Conservation (phyloP, 2,329 filamentous ascomycete species). For the Tolypocladium cylindrosporum region DNA sequence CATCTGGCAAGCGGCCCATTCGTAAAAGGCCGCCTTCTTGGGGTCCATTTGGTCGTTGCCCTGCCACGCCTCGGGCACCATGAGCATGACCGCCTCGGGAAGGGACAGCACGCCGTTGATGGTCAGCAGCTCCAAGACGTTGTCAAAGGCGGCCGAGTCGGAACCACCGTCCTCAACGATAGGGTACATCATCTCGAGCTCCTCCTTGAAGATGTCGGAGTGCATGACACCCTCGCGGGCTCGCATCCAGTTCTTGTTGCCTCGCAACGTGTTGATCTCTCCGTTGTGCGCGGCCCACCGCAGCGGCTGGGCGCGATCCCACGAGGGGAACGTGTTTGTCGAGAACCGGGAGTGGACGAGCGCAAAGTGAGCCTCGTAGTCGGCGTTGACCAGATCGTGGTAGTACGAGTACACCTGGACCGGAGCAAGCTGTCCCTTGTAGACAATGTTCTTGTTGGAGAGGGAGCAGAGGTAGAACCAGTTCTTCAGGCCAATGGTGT, state of each 20-base stretch:
- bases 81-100: conserved; percentile 94
- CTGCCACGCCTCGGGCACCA: conserved; percentile 98
- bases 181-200: conserved; percentile 82
- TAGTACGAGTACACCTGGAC: conserved; percentile 98
- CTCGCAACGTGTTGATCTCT: conserved; percentile 94
- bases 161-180: conserved; percentile 95
- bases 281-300: conserved; percentile 97
- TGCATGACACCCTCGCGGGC: conserved; percentile 91
- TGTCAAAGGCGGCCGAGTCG: conserved; percentile 94
- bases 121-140: conserved; percentile 84
- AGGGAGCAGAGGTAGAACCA: conserved; percentile 98
- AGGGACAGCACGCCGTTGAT: conserved; percentile 95
- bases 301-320: conserved; percentile 93
- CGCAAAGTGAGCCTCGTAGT: conserved; percentile 95
- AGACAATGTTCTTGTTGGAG: conserved; percentile 97
- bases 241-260: conserved; percentile 99
- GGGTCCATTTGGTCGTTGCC: conserved; percentile 87
- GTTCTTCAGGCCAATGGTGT: conserved; percentile 90
- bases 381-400: conserved; percentile 90
- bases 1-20: conserved; percentile 98
- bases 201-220: conserved; percentile 84
- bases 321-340: conserved; percentile 96
- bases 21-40: conserved; percentile 93
- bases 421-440: conserved; percentile 92
- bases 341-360: conserved; percentile 96